phyloP scores from a whole-genome alignment of 192 early-diverging fungal species.

The Coemansia sp. region DNA sequence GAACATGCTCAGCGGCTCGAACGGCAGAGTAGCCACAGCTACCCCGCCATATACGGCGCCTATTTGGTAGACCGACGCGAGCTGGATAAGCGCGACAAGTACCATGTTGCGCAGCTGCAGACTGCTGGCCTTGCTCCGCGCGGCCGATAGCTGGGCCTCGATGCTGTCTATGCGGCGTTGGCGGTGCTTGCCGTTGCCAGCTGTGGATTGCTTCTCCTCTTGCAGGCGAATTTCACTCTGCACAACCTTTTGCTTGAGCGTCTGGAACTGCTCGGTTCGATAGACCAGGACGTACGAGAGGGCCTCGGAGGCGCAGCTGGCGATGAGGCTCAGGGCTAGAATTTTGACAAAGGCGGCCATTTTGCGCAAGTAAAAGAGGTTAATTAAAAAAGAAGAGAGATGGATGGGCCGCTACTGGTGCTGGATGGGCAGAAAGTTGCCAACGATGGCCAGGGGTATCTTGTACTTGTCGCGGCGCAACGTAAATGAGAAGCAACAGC shows the following conservation, averaged over 20 bases:
- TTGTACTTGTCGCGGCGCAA: slow-evolving; percentile 93
- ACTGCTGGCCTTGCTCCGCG: slow-evolving; percentile 40
- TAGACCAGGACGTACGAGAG: slow-evolving; percentile 46
- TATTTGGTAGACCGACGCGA: slow-evolving; percentile 33
- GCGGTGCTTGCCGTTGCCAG: slow-evolving; percentile 29
- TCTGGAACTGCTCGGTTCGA: slow-evolving; percentile 41
- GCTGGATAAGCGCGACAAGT: slow-evolving; percentile 40
- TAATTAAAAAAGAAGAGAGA: neutral
- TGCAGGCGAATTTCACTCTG: slow-evolving; percentile 40
- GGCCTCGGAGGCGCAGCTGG: slow-evolving; percentile 38
- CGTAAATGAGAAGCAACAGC: slow-evolving; percentile 94
- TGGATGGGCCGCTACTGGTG: too few species aligned
- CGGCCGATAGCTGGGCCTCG: slow-evolving; percentile 36
- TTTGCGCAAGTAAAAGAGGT: neutral
- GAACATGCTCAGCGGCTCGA: slow-evolving; percentile 42
- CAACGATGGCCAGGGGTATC: slow-evolving; percentile 74
- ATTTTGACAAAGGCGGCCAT: slow-evolving; percentile 36
- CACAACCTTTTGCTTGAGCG: slow-evolving; percentile 39
- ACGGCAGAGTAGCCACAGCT: slow-evolving; percentile 36
- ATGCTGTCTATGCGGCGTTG: slow-evolving; percentile 48
- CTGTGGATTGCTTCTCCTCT: slow-evolving; percentile 18
- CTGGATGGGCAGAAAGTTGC: slow-evolving; percentile 72
- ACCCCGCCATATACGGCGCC: slow-evolving; percentile 24
- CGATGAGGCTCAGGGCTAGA: slow-evolving; percentile 30
- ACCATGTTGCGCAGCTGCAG: slow-evolving; percentile 46